Evolutionary conservation across 192 early-diverging fungal genomes (phyloP).

Genomic region (Pilaira anomala): DNA sequence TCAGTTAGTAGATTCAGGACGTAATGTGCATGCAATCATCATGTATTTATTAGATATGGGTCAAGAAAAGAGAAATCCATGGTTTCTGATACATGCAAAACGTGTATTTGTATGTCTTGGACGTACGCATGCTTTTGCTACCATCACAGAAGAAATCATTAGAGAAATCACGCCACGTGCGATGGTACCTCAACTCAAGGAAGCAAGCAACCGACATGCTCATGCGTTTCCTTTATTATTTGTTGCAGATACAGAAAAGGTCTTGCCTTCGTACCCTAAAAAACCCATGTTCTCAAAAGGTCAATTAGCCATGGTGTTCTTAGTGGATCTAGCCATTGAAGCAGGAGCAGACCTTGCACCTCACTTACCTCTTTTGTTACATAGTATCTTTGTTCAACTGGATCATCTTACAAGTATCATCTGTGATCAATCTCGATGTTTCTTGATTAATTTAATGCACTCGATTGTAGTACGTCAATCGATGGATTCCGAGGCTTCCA

Average conservation of each 20-base stretch:
- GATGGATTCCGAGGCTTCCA: constrained; percentile 49
- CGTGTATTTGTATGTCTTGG: constrained; percentile 74
- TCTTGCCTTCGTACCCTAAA: constrained; percentile 59
- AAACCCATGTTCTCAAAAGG: constrained; percentile 70
- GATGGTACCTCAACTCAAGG: constrained; percentile 57
- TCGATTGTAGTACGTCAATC: constrained; percentile 62
- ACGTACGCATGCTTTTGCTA: constrained; percentile 54
- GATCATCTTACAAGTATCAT: constrained; percentile 75
- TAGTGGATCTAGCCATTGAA: constrained; percentile 80
- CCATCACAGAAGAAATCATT: constrained; percentile 62
- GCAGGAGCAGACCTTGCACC: constrained; percentile 59
- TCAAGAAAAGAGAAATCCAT: constrained; percentile 72
- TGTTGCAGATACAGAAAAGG: constrained; percentile 69
- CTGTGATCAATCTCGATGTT: constrained; percentile 69
- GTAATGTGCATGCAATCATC: constrained; percentile 60
- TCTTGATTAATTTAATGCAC: constrained; percentile 78
- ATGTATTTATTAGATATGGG: constrained; percentile 72
- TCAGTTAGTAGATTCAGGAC: constrained; percentile 63
- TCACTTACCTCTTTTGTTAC: constrained; percentile 70
- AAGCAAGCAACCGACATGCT: constrained; percentile 31
- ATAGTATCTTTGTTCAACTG: constrained; percentile 77
- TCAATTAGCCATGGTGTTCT: constrained; percentile 70
- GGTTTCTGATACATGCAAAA: constrained; percentile 74
- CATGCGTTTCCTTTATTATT: constrained; percentile 43
- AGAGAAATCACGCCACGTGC: constrained; percentile 66